Evolutionary conservation across 2,329 filamentous ascomycete species (phyloP).

Genomic region (Dactylellina haptotyla): DNA sequence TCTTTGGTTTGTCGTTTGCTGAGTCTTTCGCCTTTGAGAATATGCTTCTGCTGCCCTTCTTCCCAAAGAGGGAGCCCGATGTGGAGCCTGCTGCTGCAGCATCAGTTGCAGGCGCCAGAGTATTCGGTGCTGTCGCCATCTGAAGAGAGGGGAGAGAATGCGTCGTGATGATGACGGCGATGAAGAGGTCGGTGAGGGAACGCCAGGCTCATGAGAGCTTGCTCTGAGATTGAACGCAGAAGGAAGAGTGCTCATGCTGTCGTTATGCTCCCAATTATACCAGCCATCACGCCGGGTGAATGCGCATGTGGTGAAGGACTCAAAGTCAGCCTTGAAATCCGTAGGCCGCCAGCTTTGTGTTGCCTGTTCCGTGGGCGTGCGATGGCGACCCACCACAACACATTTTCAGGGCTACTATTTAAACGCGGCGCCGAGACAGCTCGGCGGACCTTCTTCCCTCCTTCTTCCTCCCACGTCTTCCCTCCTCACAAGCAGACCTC

Average conservation of each 20-base stretch:
- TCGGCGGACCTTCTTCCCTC: background rate
- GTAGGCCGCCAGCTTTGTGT: too few species aligned
- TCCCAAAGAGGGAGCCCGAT: background rate
- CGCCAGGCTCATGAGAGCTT: slow-evolving; percentile 19
- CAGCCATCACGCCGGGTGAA: too few species aligned
- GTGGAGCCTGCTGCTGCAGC: too few species aligned
- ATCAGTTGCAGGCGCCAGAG: background rate
- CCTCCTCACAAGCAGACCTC: background rate
- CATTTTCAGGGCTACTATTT: background rate
- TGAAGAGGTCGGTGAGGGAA: slow-evolving; percentile 10
- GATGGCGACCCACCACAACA: background rate
- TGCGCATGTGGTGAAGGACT: background rate
- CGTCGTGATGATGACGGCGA: background rate
- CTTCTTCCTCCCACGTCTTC: background rate
- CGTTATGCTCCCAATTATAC: background rate
- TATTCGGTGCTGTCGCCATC: slow-evolving; percentile 9
- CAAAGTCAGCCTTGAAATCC: background rate
- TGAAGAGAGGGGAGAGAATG: background rate
- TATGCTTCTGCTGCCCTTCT: slow-evolving; percentile 12
- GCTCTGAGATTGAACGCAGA: background rate
- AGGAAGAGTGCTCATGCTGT: background rate
- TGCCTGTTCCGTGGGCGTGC: too few species aligned
- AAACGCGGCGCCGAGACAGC: background rate
- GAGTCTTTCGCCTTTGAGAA: slow-evolving; percentile 18
- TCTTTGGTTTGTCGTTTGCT: slow-evolving; percentile 12